phyloP scores from a whole-genome alignment of 2,329 filamentous ascomycete genomes.

The Aspergillus amoenus region DNA sequence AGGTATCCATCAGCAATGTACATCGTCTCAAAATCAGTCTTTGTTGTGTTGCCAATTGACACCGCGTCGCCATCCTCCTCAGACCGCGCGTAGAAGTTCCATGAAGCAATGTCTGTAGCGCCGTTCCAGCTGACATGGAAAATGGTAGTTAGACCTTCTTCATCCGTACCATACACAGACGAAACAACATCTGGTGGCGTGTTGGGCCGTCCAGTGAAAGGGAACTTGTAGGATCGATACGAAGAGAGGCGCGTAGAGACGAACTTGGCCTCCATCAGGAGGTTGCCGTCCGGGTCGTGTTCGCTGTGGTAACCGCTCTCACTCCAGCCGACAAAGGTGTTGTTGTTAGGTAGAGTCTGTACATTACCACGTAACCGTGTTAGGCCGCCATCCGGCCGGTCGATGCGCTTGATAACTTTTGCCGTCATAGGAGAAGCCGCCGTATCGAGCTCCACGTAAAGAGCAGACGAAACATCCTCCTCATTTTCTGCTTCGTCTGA shows the following conservation, averaged over 20 bases:
- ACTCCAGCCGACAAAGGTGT: constrained; percentile 41
- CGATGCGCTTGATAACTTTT: constrained; percentile 27
- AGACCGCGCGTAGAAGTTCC: constrained; percentile 32
- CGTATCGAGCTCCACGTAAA: constrained; percentile 34
- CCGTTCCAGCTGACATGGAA: constrained; percentile 49
- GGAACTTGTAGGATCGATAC: constrained; percentile 43
- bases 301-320: constrained; percentile 38
- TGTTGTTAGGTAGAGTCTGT: constrained; percentile 35
- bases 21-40: constrained; percentile 39
- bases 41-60: constrained; percentile 28
- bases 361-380: constrained; percentile 38
- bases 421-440: constrained; percentile 28
- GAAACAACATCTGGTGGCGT: constrained; percentile 34
- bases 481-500: constrained; percentile 30
- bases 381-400: constrained; percentile 35
- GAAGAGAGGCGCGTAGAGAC: constrained; percentile 34
- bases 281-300: constrained; percentile 32
- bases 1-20: constrained; percentile 31
- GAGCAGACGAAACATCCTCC: constrained; percentile 30
- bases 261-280: constrained; percentile 40
- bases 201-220: constrained; percentile 35
- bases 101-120: constrained; percentile 48
- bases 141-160: constrained; percentile 22
- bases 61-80: constrained; percentile 23
- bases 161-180: constrained; percentile 30